These are phyloP conservation scores for Podaxis sp. DNA, from an alignment of 768 basidiomycete genomes.

Conservation along the genomic window DNA sequence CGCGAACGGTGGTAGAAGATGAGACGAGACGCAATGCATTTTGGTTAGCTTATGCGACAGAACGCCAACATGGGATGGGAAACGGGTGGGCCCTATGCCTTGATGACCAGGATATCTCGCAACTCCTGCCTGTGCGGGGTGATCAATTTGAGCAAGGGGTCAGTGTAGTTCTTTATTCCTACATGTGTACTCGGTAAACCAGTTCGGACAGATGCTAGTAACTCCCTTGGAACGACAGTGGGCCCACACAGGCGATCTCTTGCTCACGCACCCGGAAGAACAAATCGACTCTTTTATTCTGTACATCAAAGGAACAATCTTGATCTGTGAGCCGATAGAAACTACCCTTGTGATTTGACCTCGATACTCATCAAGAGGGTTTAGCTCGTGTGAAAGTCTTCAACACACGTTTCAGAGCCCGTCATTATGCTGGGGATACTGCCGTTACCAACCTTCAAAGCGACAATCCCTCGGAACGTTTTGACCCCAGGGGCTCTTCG, in stretches of 20 bases:
- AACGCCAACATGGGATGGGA: conserved; percentile 64
- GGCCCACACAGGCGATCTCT: conserved; percentile 60
- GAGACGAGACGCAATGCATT: conserved; percentile 73
- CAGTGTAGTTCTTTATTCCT: conserved; percentile 22
- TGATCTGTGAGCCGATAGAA: conserved; percentile 47
- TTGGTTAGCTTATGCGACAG: conserved; percentile 70
- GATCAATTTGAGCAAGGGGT: conserved; percentile 66
- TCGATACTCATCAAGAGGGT: background rate
- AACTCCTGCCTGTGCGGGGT: conserved; percentile 62
- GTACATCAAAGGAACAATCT: conserved; percentile 66
- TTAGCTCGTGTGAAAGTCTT: conserved; percentile 58
- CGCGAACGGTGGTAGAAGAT: conserved; percentile 65
- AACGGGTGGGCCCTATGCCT: conserved; percentile 72
- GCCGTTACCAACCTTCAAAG: conserved; percentile 40
- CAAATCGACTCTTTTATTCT: conserved; percentile 72
- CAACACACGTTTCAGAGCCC: conserved; percentile 63
- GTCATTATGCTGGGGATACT: conserved; percentile 59
- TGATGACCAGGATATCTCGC: conserved; percentile 75
- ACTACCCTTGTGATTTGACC: background rate
- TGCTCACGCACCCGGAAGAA: conserved; percentile 59
- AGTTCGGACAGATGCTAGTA: conserved; percentile 41
- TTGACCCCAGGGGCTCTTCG: conserved; percentile 59
- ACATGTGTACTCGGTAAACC: background rate
- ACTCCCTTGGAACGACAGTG: conserved; percentile 60
- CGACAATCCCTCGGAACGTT: conserved; percentile 41